phyloP scores from a whole-genome alignment of 768 basidiomycete genomes.

The Nevesoporus exiguus region DNA sequence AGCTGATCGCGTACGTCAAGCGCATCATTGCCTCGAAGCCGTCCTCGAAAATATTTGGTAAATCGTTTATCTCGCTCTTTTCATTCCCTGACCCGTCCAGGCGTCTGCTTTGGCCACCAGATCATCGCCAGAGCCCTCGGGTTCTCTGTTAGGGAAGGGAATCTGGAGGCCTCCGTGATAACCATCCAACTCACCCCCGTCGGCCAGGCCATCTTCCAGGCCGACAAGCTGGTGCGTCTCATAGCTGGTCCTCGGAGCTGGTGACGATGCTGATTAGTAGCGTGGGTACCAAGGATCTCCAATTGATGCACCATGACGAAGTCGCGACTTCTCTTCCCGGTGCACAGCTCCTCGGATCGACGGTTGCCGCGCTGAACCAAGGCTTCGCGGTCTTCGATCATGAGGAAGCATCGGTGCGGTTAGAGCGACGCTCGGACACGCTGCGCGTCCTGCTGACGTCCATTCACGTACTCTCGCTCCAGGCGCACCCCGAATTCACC shows the following conservation, averaged over 20 bases:
- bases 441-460: neutral
- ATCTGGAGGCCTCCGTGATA: neutral
- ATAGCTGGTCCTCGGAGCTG: neutral
- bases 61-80: neutral
- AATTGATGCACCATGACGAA: neutral
- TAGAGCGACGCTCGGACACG: neutral
- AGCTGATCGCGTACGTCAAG: slow-evolving; percentile 56
- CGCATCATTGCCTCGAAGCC: slow-evolving; percentile 49
- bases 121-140: slow-evolving; percentile 75
- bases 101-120: slow-evolving; percentile 93
- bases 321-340: neutral
- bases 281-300: neutral
- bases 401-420: too few species aligned
- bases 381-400: neutral
- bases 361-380: neutral
- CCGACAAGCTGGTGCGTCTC: neutral
- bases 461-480: neutral
- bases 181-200: neutral
- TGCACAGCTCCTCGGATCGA: neutral
- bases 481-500: neutral
- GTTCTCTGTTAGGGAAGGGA: slow-evolving; percentile 39
- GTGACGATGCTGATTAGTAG: neutral
- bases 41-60: slow-evolving; percentile 69
- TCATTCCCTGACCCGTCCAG: slow-evolving; percentile 31
- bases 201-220: neutral